These are phyloP conservation scores for Clathrospora elynae DNA, from an alignment of 2,329 filamentous ascomycete species.

Conservation along the genomic window DNA sequence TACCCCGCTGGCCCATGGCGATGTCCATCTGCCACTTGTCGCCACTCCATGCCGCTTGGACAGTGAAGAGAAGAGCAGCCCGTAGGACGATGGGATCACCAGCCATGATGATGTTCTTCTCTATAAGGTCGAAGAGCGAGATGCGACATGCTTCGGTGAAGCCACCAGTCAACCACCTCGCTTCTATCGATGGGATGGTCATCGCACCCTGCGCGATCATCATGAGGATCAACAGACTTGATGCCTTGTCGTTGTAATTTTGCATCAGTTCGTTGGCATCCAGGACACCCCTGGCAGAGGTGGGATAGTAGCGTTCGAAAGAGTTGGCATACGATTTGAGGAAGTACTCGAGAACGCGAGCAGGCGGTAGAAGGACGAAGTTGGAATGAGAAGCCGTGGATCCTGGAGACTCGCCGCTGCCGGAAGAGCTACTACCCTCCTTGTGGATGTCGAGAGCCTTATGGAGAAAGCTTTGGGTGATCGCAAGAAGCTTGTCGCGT, in stretches of 20 bases:
- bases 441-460: conserved; percentile 72
- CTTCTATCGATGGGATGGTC: conserved; percentile 67
- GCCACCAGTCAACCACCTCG: conserved; percentile 67
- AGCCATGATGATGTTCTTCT: conserved; percentile 71
- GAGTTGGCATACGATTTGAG: conserved; percentile 68
- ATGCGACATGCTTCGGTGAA: conserved; percentile 74
- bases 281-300: conserved; percentile 64
- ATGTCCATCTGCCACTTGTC: conserved; percentile 82
- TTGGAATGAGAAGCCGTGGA: conserved; percentile 59
- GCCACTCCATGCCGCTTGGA: conserved; percentile 73
- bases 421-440: conserved; percentile 52
- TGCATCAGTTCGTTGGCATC: conserved; percentile 71
- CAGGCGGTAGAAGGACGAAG: conserved; percentile 69
- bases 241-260: conserved; percentile 65
- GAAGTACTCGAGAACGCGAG: conserved; percentile 70
- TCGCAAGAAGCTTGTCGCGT: conserved; percentile 71
- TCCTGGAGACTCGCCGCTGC: conserved; percentile 53
- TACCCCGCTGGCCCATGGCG: conserved; percentile 72
- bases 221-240: conserved; percentile 68
- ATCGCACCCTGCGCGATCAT: conserved; percentile 75
- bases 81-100: conserved; percentile 68
- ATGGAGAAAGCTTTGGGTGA: conserved; percentile 71
- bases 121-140: conserved; percentile 72
- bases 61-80: conserved; percentile 69
- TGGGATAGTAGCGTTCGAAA: conserved; percentile 68